Percentiles rank a stretch among this genome's conserved stretches.
phyloP scores from a whole-genome alignment of 192 early-diverging fungal species.

The Coemansia sp. region DNA sequence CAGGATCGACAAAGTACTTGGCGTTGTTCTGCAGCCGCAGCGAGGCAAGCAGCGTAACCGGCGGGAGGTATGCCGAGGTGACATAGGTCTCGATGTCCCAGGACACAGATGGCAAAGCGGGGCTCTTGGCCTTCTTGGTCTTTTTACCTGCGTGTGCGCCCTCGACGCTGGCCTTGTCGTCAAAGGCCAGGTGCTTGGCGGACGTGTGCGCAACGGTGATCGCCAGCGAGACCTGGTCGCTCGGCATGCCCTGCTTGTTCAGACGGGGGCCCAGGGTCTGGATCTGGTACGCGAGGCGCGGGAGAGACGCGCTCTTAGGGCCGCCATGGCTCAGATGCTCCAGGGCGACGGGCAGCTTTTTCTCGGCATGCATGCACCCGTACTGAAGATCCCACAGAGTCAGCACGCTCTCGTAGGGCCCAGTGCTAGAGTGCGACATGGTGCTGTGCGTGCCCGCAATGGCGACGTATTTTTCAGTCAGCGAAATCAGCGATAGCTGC shows the following conservation, averaged over 20 bases:
- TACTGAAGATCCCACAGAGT: conserved; percentile 54
- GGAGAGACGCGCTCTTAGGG: conserved; percentile 15
- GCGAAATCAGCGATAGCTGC: conserved; percentile 32
- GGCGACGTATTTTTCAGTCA: conserved; percentile 47
- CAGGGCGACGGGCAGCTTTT: conserved; percentile 23
- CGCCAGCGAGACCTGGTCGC: conserved; percentile 46
- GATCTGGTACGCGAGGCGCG: conserved; percentile 46
- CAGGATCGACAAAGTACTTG: conserved; percentile 52
- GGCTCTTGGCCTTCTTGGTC: not conserved
- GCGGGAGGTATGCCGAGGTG: conserved; percentile 42
- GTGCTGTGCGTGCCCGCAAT: conserved; percentile 53
- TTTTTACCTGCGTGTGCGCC: conserved; percentile 2
- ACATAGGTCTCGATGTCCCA: conserved; percentile 47
- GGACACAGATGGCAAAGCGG: not conserved
- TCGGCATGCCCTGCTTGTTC: conserved; percentile 21
- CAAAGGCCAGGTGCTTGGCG: conserved; percentile 26
- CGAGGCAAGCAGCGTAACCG: conserved; percentile 42
- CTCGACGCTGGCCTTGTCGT: conserved; percentile 1
- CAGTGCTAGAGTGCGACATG: conserved; percentile 40
- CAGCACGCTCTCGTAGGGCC: conserved; percentile 47
- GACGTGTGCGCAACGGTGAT: conserved; percentile 42
- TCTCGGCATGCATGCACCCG: conserved; percentile 50
- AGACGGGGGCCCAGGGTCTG: conserved; percentile 41
- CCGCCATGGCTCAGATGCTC: conserved; percentile 19
- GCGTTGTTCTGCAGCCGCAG: conserved; percentile 50